Base-by-base conservation (phyloP, 306 rosid genomes). In the Rubus parviflorus region DNA sequence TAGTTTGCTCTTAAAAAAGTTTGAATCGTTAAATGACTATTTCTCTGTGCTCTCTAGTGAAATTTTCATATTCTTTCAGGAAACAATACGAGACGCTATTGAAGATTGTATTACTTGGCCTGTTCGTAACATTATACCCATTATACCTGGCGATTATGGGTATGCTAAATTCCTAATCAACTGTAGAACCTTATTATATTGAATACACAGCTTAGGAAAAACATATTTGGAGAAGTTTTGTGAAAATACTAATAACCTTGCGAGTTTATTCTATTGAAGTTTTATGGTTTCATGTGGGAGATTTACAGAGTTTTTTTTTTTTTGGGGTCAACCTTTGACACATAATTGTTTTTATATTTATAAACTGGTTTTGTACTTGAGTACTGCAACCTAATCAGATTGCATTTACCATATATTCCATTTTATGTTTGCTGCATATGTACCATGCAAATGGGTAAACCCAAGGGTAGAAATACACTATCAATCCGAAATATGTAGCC, bases 31-130 rank as follows among this genome's bases (percentile, higher is more conserved):
- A 4, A 42, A 42, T 5, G 46, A 5, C 46, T 42, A 8, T 0
- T 30, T 30, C 0, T 42, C 46, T 42, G 46, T 57, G 22, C 51
- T 13, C n/a, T 41, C 49, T 63, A 57, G 54, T 72, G 53, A 23
- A 77, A 35, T 79, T 64, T 9, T 46, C 53, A n/a, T 38, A 8
- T 49, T n/a, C 35, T 64, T 65, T 45, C 86, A 95, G 97, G 97
- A 89, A 86, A 95, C 97, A 68, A 88, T 95, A 74, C 86, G 87
- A 73, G 97, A 95, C 81, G 97, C 98, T 58, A 73, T 95, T 62
- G 98, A 95, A 88, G 98, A 90, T 82, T 83, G 90, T 41, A 87
- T 95, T 83, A 89, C 89, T 80, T 95, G 98, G 98, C 98, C 98
- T 23, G 97, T 92, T 49, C 90, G 98, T 43, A 82, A 83, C 75